phyloP scores from a whole-genome alignment of 2,329 filamentous ascomycete species.

The Colletotrichum sansevieriae region DNA sequence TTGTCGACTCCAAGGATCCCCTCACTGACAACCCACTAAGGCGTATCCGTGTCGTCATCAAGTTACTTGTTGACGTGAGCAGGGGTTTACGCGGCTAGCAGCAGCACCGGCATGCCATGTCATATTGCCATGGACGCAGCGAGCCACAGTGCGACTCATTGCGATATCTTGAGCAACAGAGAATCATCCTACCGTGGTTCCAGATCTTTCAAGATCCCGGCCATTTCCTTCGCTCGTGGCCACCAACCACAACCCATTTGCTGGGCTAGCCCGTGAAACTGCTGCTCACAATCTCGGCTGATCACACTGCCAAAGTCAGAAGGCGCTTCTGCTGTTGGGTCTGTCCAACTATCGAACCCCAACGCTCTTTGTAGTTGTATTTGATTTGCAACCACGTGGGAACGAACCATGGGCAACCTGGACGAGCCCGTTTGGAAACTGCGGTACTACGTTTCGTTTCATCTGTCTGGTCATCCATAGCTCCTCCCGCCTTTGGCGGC shows the following conservation, averaged over 20 bases:
- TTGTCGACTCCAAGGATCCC: neutral
- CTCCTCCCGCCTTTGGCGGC: neutral
- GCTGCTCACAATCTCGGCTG: constrained; percentile 32
- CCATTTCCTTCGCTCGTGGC: neutral
- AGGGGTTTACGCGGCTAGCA: constrained; percentile 12
- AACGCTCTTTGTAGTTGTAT: neutral
- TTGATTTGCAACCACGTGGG: constrained; percentile 35
- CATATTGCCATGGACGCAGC: constrained; percentile 23
- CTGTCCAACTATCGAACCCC: constrained; percentile 10
- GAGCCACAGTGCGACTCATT: constrained; percentile 33
- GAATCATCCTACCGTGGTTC: constrained; percentile 28
- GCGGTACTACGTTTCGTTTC: constrained; percentile 6
- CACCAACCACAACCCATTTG: constrained; percentile 20
- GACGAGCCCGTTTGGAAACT: neutral
- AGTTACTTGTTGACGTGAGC: constrained; percentile 12
- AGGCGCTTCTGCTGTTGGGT: constrained; percentile 1
- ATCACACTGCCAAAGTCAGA: neutral
- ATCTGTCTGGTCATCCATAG: neutral
- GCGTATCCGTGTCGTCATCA: neutral
- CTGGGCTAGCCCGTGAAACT: constrained; percentile 26
- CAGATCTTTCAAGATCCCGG: constrained; percentile 41
- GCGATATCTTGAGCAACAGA: constrained; percentile 41
- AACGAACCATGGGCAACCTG: constrained; percentile 10
- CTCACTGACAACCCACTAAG: neutral
- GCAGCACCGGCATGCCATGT: constrained; percentile 19